Base-by-base conservation (phyloP, 2,329 filamentous ascomycete genomes). In the Pseudogymnoascus sp. region DNA sequence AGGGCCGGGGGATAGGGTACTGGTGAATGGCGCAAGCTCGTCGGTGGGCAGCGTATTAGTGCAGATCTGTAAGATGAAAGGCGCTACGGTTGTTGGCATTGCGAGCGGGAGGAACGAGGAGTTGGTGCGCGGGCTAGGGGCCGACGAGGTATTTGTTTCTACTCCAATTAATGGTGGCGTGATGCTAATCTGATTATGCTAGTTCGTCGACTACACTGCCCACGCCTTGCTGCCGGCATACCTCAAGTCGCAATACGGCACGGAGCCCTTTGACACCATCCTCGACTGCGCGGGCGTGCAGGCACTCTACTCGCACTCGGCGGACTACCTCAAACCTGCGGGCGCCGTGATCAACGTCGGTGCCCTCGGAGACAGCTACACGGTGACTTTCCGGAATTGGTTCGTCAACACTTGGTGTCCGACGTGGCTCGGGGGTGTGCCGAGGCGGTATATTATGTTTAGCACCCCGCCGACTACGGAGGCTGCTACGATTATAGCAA, bases 251-350 rank as follows among this genome's bases (percentile, higher is more conserved):
- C 23, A 60, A 48, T 61, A 60, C 23, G 60, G 21, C 18, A 34
- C 23, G 10, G 23, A 57, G 41, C 60, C 60, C 18, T 61, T 61
- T 35, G 41, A 61, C 19, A 26, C 39, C 45, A 48, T 61, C 18
- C 57, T 61, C 19, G 60, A 61, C 45, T 61, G 60, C 34, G 60
- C 60, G n/a, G 60, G 60, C 23, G 10, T 30, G 26, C 60, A 60
- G 28, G 60, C 60, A 28, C 35, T 61, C 30, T 61, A 61, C 34
- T 10, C 26, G 57, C 52, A 61, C 41, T 61, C 60, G 38, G 57
- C 60, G 15, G 60, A 28, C 18, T 61, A 61, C 26, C 41, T 61
- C 38, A 60, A 33, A 23, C 41, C 60, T 3, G 58, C 55, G 4
- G 60, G 60, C 7, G 18, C 6, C 38, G 57, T 61, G 12, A 35